Evolutionary conservation across 1,284 basidiomycete genomes (phyloP).

Genomic region (Anthracocystis walkeri): DNA sequence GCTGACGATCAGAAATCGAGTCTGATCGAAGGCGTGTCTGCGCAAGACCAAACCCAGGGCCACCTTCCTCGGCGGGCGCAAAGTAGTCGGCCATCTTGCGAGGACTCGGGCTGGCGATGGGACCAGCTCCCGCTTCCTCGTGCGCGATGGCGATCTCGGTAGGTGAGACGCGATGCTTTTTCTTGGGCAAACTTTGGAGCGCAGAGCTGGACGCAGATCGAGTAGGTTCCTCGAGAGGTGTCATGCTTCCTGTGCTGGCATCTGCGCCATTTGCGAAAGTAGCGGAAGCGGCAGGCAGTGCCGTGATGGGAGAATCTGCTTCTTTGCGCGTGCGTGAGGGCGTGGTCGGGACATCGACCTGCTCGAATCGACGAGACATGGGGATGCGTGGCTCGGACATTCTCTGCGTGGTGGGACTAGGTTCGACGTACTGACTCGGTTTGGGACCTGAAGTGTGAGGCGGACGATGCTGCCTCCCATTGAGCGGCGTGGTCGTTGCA

Average conservation of each 20-base stretch:
- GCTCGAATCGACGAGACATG: constrained; percentile 8
- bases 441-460: constrained; percentile 43
- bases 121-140: constrained; percentile 50
- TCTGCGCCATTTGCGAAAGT: background rate
- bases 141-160: constrained; percentile 51
- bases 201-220: constrained; percentile 1
- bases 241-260: background rate
- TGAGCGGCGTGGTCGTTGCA: constrained; percentile 28
- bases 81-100: constrained; percentile 46
- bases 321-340: constrained; percentile 18
- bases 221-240: constrained; percentile 19
- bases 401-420: constrained; percentile 39
- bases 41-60: background rate
- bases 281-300: background rate
- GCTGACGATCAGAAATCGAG: constrained; percentile 27
- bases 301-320: background rate
- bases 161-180: constrained; percentile 44
- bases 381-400: constrained; percentile 24
- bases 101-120: constrained; percentile 41
- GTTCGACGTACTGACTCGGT: constrained; percentile 29
- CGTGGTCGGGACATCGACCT: constrained; percentile 4
- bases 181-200: constrained; percentile 48
- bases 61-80: constrained; percentile 3
- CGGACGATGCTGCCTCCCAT: constrained; percentile 37
- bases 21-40: constrained; percentile 20